Evolutionary conservation across 148 eudicot genomes (phyloP).

Genomic region (Silene uniflora): DNA sequence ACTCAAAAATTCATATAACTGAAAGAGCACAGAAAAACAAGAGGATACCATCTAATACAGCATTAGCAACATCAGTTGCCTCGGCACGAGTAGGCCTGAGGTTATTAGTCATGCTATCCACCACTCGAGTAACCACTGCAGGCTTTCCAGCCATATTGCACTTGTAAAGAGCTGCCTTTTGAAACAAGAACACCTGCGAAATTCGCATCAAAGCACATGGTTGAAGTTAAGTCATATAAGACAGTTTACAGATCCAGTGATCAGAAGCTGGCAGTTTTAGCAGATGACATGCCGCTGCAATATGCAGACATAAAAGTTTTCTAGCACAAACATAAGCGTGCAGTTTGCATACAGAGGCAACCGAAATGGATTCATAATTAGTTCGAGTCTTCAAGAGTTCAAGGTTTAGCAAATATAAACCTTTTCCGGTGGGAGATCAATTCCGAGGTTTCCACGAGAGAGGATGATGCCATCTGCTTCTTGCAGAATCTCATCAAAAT

Average conservation of each 20-base stretch:
- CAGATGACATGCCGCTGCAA: neutral
- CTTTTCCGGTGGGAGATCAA: constrained; percentile 97
- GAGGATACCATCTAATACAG: constrained; percentile 71
- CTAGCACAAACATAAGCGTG: neutral
- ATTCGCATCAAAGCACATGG: neutral
- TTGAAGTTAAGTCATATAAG: neutral
- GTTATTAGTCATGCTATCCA: constrained; percentile 89
- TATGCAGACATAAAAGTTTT: neutral
- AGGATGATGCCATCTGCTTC: constrained; percentile 97
- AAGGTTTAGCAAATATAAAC: constrained; percentile 28
- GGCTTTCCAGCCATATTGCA: constrained; percentile 94
- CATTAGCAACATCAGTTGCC: constrained; percentile 97
- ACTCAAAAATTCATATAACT: neutral
- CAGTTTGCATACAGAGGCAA: neutral
- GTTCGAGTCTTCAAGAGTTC: no score
- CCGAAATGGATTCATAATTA: neutral
- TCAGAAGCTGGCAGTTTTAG: no score
- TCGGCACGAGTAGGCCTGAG: constrained; percentile 94
- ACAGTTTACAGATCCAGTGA: neutral
- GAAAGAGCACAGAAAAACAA: neutral
- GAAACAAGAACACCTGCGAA: constrained; percentile 75
- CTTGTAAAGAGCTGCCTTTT: constrained; percentile 83
- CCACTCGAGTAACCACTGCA: constrained; percentile 90
- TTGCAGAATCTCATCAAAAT: constrained; percentile 89
- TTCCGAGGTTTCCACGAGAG: constrained; percentile 92